Evolutionary conservation across 257 asterid genomes (phyloP), one percentile per base, ranked within the genome.

Genomic region (Ilex asprella): DNA sequence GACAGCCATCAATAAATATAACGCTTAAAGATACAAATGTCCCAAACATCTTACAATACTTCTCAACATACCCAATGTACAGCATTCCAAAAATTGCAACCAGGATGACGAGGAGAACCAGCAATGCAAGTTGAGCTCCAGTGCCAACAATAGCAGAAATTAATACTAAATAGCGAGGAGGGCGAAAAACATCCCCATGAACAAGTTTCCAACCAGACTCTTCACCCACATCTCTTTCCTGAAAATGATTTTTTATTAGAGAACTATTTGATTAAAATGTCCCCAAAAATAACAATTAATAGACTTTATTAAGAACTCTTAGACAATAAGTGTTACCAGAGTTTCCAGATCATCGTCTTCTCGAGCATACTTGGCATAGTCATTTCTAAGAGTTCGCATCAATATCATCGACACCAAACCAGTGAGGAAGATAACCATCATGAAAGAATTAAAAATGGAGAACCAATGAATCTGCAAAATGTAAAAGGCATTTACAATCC

Each of bases 201-300:
- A 89, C 89, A 65, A 89, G 95, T 72, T 89, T 89, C 97, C 97
- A 89, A 61, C 97, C 95, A 70, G 97, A 85, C 75, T 83, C 95
- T 68, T 89, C 97, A 76, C 39, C 81, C 59, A 85, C 89, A 55
- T 85, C 94, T 61, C 95, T 83, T 72, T 89, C 97, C 97, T 87
- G 66, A 39, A 69, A 61, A 74, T 35, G 62, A 56, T 35, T 35
- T 35, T 8, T 35, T 35, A 35, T 35, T 35, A 1, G 41, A 35
- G 27, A 21, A 21, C 27, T 21, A 21, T 0, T 21, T 35, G 41
- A 35, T 8, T 35, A 35, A 35, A 35, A 35, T 35, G 41, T 35
- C 41, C 41, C 41, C 41, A 35, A 35, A 35, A 35, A 35, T 3
- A 35, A 35, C 5, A 35, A 35, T 35, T 8, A 3, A 35, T 21